These are phyloP conservation scores for Aureoboletus auriporus DNA, from an alignment of 768 basidiomycete species.

Conservation along the genomic window DNA sequence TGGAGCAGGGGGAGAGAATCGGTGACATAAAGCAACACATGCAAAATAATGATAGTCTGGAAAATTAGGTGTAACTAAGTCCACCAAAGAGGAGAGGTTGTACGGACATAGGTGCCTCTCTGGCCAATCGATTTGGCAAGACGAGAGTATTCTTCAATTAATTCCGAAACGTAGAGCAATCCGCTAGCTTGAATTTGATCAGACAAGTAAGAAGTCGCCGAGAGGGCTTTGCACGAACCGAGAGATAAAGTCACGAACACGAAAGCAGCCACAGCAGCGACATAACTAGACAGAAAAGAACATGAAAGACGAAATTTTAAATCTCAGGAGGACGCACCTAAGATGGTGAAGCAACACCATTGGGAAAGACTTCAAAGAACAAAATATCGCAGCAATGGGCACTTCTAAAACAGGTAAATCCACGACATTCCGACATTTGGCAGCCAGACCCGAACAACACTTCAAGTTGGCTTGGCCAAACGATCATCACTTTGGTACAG, in stretches of 20 bases:
- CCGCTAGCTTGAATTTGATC: constrained; percentile 68
- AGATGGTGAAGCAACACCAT: constrained; percentile 61
- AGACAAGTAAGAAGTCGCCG: constrained; percentile 1
- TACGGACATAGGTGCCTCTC: constrained; percentile 83
- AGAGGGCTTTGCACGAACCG: constrained; percentile 46
- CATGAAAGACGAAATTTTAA: not conserved
- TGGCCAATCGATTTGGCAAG: constrained; percentile 80
- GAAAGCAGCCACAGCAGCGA: constrained; percentile 72
- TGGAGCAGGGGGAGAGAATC: constrained; percentile 79
- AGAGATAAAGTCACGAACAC: constrained; percentile 89
- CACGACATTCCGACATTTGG: no score
- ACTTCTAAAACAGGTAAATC: not conserved
- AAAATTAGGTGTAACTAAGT: constrained; percentile 5
- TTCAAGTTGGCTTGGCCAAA: no score
- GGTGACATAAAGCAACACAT: constrained; percentile 69
- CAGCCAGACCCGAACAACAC: no score
- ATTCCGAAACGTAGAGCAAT: constrained; percentile 86
- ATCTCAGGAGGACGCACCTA: constrained; percentile 39
- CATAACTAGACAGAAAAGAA: constrained; percentile 49
- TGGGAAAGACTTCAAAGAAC: not conserved
- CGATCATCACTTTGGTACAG: no score
- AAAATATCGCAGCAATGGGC: not conserved
- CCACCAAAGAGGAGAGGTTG: not conserved
- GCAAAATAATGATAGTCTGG: constrained; percentile 76
- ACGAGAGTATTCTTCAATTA: constrained; percentile 91